phyloP scores from a whole-genome alignment of 1,139 yeast species.

The Candida gigantensis region DNA sequence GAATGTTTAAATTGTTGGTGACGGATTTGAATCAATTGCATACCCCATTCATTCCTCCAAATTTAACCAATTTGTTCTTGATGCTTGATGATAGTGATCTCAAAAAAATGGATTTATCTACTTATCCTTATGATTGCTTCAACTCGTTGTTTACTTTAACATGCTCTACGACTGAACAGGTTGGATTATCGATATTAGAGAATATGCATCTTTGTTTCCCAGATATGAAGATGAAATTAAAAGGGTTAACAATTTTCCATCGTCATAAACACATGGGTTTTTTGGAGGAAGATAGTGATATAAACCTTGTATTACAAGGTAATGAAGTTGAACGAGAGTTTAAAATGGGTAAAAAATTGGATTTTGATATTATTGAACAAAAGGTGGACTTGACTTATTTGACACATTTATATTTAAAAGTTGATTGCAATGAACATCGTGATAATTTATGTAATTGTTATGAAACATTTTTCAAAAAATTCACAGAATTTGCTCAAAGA shows the following conservation, averaged over 20 bases:
- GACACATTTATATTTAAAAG: constrained; percentile 28
- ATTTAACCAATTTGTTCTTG: constrained; percentile 34
- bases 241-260: constrained; percentile 36
- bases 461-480: constrained; percentile 31
- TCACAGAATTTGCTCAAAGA: constrained; percentile 21
- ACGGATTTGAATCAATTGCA: constrained; percentile 26
- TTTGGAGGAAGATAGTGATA: neutral
- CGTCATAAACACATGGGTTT: constrained; percentile 27
- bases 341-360: constrained; percentile 16
- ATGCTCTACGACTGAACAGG: constrained; percentile 33
- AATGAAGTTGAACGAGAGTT: constrained; percentile 14
- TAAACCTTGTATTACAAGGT: neutral
- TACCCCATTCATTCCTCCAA: constrained; percentile 29
- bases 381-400: constrained; percentile 30
- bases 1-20: constrained; percentile 35
- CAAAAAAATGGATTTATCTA: constrained; percentile 24
- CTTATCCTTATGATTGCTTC: constrained; percentile 23
- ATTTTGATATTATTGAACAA: constrained; percentile 23
- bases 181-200: constrained; percentile 32
- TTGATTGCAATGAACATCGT: constrained; percentile 36
- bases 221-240: constrained; percentile 26
- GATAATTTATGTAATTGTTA: constrained; percentile 31
- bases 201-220: constrained; percentile 23
- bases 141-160: constrained; percentile 32
- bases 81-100: constrained; percentile 34